These are phyloP conservation scores for Pinus tabuliformis DNA, from an alignment of 75 land plant species.

Conservation along the genomic window DNA sequence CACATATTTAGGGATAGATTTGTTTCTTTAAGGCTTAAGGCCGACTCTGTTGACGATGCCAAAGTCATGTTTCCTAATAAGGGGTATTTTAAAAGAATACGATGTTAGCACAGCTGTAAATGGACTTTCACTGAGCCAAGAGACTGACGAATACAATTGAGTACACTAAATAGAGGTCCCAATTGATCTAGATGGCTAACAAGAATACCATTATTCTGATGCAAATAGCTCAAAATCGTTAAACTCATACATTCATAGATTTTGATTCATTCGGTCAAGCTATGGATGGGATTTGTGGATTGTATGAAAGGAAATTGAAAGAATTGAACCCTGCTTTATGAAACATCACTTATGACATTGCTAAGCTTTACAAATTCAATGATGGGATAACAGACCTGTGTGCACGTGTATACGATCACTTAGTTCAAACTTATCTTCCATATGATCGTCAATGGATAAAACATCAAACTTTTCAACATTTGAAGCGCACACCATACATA, in stretches of 20 bases:
- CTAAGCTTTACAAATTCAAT: constrained; percentile 90
- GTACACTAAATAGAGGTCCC: too few relatives aligned
- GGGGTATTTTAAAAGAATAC: too few relatives aligned
- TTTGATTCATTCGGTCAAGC: constrained; percentile 77
- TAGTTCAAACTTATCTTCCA: constrained; percentile 80
- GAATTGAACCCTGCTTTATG: constrained; percentile 78
- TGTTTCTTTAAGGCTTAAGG: too few relatives aligned
- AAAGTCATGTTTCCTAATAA: too few relatives aligned
- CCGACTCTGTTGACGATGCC: too few relatives aligned
- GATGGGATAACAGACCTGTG: constrained; percentile 93
- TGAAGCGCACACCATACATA: constrained; percentile 28
- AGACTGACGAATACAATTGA: too few relatives aligned
- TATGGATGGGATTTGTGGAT: constrained; percentile 90
- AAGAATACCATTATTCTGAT: constrained; percentile 90
- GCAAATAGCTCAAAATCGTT: constrained; percentile 72
- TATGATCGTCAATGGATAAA: constrained; percentile 94
- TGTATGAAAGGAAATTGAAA: constrained; percentile 93
- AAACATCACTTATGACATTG: constrained; percentile 85
- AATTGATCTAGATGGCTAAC: constrained; percentile 31
- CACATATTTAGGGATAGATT: too few relatives aligned
- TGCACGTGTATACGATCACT: constrained; percentile 87
- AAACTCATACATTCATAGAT: constrained; percentile 88
- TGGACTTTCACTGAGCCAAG: too few relatives aligned
- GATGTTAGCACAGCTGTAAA: too few relatives aligned
- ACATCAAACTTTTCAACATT: constrained; percentile 71